A percentile compares a stretch with the other conserved stretches of the same genome.
Evolutionary conservation across 2,329 filamentous ascomycete genomes (phyloP).

Genomic region (Neonectria magnoliae): DNA sequence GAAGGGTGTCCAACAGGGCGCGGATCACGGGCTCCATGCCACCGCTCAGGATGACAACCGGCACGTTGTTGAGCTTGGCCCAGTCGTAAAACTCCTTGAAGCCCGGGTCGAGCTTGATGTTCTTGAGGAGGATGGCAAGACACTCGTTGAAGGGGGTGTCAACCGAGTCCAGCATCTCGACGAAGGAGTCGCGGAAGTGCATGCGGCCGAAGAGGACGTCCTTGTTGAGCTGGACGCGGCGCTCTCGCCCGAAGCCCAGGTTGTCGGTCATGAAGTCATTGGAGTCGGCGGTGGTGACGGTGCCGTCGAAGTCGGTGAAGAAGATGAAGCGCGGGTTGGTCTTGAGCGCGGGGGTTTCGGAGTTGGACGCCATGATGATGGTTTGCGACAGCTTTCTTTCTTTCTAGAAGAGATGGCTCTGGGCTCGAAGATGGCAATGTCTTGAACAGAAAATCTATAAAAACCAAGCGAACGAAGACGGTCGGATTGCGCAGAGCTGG

Average conservation of each 20-base stretch:
- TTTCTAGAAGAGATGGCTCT: constrained; percentile 1
- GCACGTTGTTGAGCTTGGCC: constrained; percentile 83
- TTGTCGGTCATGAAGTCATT: constrained; percentile 86
- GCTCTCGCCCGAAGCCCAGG: constrained; percentile 80
- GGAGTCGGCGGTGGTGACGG: constrained; percentile 79
- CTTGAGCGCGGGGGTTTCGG: constrained; percentile 66
- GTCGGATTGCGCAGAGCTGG: constrained; percentile 1
- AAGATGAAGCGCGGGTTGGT: constrained; percentile 91
- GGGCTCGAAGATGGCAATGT: neutral
- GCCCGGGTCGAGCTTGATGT: constrained; percentile 88
- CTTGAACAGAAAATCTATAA: neutral
- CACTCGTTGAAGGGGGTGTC: constrained; percentile 83
- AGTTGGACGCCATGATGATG: constrained; percentile 54
- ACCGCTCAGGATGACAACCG: constrained; percentile 89
- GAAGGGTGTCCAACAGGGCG: constrained; percentile 79
- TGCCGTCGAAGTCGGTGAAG: constrained; percentile 99
- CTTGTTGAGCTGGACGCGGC: constrained; percentile 77
- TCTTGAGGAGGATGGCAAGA: constrained; percentile 78
- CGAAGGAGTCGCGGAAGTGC: constrained; percentile 87
- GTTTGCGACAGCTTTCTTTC: neutral
- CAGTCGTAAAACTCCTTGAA: constrained; percentile 91
- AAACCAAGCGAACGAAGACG: constrained; percentile 9
- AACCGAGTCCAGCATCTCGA: constrained; percentile 91
- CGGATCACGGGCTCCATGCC: constrained; percentile 95
- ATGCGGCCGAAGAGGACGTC: constrained; percentile 78